Base-by-base conservation (phyloP, 306 rosid species). In the Inga oerstediana region DNA sequence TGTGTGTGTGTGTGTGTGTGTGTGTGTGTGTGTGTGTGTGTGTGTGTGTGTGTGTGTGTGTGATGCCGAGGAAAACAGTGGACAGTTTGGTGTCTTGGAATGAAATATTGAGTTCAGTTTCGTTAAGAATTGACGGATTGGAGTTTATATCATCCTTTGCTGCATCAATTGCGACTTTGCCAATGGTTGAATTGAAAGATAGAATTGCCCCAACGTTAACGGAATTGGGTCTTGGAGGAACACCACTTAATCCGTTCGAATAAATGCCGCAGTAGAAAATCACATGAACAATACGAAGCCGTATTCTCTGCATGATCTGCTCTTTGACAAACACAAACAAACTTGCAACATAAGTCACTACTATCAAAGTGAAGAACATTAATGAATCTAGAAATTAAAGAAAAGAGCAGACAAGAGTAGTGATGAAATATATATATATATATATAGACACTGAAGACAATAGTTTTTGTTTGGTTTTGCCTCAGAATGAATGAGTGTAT, bases 91-190 rank as follows among this genome's bases (percentile, higher is more conserved):
- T 84, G 75, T 89, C 90, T 32, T 68, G 83, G 83, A 86, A 76
- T 27, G 81, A 79, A 11, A 91, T 69, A 51, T 80, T 70, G 49
- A 91, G 89, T 72, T 16, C 82, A 8, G 92, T 86, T 77, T 90
- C 88, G 22, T 56, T 84, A 39, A 89, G 92, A 82, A 91, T 30
- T 0, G 64, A 6, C 5, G 78, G 48, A 45, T 83, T 70, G 67
- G 92, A 82, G 74, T 91, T 91, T 17, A 91, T 87, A 32, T 89
- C 94, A 39, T 91, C 79, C 13, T 87, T 82, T n/a, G 94, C 94
- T 3, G 83, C 79, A 44, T 82, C 66, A 24, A 91, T 81, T 14
- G 92, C 91, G 56, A 91, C 87, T 56, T 77, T 86, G 1, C 91
- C 92, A 77, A 87, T 27, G 10, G 72, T 82, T 43, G 94, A 89